A percentile compares a stretch with the other conserved stretches of the same genome.
Conservation (phyloP, 345 rosid species). For the Syzygium grande region DNA sequence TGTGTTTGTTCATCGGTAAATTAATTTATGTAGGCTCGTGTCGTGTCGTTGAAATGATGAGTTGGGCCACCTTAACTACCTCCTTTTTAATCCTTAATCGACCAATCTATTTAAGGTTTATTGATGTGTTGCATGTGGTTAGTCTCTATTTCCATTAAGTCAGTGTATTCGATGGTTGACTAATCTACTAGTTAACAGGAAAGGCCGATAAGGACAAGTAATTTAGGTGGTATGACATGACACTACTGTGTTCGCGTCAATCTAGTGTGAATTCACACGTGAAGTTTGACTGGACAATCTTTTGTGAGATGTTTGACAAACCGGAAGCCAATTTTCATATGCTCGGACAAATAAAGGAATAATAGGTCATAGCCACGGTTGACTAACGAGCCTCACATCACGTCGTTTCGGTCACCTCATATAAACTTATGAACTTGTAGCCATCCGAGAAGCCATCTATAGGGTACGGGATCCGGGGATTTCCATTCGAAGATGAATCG, state of each 20-base stretch:
- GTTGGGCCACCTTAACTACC: not conserved
- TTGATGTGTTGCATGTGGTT: not conserved
- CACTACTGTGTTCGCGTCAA: too few species aligned
- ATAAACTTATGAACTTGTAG: not conserved
- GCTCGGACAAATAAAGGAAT: not conserved
- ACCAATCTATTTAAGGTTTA: not conserved
- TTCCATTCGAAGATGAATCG: accelerated
- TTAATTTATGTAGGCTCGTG: not conserved
- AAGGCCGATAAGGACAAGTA: not conserved
- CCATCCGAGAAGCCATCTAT: accelerated
- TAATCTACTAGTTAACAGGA: not conserved
- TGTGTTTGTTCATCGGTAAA: not conserved
- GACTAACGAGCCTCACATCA: not conserved
- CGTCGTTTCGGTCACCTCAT: not conserved
- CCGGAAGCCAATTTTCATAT: not conserved
- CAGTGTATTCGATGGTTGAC: not conserved
- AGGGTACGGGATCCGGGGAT: accelerated
- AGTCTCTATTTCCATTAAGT: not conserved
- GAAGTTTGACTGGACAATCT: too few species aligned
- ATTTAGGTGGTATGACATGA: not conserved
- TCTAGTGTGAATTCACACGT: too few species aligned
- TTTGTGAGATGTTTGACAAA: too few species aligned
- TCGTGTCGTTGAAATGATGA: not conserved
- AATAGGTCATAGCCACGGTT: not conserved
- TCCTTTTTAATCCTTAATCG: not conserved